A percentile compares a stretch with the other conserved stretches of the same genome.
Conservation (phyloP, 1,284 basidiomycete genomes). For the Bondarzewia mesenterica region DNA sequence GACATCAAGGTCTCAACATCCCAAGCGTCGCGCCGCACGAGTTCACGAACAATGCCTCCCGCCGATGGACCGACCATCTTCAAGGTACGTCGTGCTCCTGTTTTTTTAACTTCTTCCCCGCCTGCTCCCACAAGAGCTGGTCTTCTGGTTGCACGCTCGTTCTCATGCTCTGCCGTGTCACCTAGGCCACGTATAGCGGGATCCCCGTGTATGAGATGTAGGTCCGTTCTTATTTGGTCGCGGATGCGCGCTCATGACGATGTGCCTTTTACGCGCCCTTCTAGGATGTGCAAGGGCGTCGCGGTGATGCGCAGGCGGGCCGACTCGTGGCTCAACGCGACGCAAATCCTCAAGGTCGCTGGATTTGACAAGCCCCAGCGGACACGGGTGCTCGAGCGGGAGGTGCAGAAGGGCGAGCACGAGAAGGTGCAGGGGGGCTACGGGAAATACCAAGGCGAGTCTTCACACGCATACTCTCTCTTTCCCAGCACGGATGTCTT, state of each 20-base stretch:
- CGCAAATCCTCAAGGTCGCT: constrained; percentile 98
- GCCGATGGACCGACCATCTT: background rate
- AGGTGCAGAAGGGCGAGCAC: constrained; percentile 97
- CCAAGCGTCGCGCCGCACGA: constrained; percentile 1
- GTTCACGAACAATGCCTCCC: background rate
- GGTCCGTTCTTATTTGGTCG: constrained; percentile 22
- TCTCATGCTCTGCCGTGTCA: constrained; percentile 10
- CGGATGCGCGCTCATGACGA: constrained; percentile 25
- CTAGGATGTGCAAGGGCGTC: constrained; percentile 92
- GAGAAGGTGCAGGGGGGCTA: constrained; percentile 99
- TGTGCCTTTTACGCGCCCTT: constrained; percentile 25
- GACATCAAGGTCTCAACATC: background rate
- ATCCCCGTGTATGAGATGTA: constrained; percentile 86
- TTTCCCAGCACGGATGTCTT: background rate
- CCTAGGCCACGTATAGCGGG: constrained; percentile 79
- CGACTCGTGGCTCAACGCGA: constrained; percentile 98
- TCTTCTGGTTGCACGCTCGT: too few relatives aligned
- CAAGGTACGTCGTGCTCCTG: background rate
- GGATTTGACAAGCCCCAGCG: constrained; percentile 99
- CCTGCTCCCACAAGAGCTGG: too few relatives aligned
- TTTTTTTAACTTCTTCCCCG: too few relatives aligned
- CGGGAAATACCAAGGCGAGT: constrained; percentile 96
- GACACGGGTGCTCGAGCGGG: constrained; percentile 93
- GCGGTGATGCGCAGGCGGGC: constrained; percentile 96
- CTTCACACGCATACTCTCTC: background rate